Percentiles rank a stretch among this genome's conserved stretches.
phyloP scores from a whole-genome alignment of 352 stramenopile species.

The Pythium apleroticum region DNA sequence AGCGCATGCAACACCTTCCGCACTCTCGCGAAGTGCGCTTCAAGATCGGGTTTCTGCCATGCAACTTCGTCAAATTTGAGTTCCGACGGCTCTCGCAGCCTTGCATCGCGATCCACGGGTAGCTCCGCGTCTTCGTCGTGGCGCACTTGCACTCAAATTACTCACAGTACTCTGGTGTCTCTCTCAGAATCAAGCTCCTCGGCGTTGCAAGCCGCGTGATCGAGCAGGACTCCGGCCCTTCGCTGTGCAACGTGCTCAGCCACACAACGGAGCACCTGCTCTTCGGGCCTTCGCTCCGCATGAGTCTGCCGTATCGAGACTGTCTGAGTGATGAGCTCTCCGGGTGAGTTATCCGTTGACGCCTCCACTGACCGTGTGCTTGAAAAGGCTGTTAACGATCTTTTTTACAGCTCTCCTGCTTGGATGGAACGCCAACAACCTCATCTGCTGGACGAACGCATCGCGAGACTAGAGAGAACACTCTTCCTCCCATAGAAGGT shows the following conservation, averaged over 20 bases:
- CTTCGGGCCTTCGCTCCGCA: constrained; percentile 29
- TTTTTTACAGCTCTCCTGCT: constrained; percentile 21
- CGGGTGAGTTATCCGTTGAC: constrained; percentile 14
- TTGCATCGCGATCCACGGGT: constrained; percentile 70
- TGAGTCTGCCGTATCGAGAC: constrained; percentile 31
- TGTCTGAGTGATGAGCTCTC: constrained; percentile 32
- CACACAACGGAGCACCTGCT: constrained; percentile 54
- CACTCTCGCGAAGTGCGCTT: constrained; percentile 57
- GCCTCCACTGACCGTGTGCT: not conserved
- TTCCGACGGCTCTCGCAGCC: constrained; percentile 53
- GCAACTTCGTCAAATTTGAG: constrained; percentile 64
- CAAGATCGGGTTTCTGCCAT: constrained; percentile 62
- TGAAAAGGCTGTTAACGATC: no score
- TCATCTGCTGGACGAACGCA: constrained; percentile 24
- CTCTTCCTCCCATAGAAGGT: constrained; percentile 10
- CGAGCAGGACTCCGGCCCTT: constrained; percentile 49
- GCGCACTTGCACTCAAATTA: not conserved
- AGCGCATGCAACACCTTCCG: constrained; percentile 45
- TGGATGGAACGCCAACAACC: constrained; percentile 34
- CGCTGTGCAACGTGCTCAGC: constrained; percentile 59
- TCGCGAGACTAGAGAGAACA: constrained; percentile 24
- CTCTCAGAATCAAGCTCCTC: constrained; percentile 37
- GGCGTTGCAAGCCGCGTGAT: constrained; percentile 56
- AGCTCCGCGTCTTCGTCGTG: constrained; percentile 12
- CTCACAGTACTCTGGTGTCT: not conserved